A percentile compares a stretch with the other conserved stretches of the same genome.
phyloP scores from a whole-genome alignment of 2,329 filamentous ascomycete species.

The Verticillium tricorpus region DNA sequence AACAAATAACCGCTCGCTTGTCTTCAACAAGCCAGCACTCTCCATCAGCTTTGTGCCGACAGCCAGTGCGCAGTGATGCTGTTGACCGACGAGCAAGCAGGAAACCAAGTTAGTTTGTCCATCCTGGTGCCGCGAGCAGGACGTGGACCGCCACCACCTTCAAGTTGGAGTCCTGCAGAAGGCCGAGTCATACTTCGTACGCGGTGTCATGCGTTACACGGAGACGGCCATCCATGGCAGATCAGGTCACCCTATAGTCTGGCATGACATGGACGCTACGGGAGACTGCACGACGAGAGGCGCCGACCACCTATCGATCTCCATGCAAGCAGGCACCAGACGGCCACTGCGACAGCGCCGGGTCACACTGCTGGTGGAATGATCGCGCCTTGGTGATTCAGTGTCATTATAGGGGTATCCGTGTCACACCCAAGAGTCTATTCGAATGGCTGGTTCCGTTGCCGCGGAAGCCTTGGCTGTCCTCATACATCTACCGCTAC shows the following conservation, averaged over 20 bases:
- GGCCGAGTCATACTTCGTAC: background rate
- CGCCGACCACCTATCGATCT: background rate
- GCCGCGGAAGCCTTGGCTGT: background rate
- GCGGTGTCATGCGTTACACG: constrained; percentile 1
- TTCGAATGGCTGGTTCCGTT: background rate
- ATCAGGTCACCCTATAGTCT: background rate
- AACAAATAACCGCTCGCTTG: no score
- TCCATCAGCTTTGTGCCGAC: background rate
- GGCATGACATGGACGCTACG: background rate
- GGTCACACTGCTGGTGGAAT: background rate
- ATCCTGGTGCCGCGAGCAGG: background rate
- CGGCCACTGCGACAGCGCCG: background rate
- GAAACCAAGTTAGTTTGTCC: no score
- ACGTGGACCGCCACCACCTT: background rate
- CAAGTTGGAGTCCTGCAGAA: no score
- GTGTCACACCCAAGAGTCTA: background rate
- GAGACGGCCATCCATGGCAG: background rate
- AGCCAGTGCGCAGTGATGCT: background rate
- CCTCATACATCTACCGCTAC: background rate
- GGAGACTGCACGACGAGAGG: background rate
- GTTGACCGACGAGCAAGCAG: no score
- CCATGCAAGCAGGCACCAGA: background rate
- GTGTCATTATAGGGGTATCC: background rate
- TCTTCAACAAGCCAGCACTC: no score
- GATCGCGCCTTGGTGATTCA: background rate